Base-by-base conservation (phyloP, 805 yeast genomes). In the Pichia scutulata region DNA sequence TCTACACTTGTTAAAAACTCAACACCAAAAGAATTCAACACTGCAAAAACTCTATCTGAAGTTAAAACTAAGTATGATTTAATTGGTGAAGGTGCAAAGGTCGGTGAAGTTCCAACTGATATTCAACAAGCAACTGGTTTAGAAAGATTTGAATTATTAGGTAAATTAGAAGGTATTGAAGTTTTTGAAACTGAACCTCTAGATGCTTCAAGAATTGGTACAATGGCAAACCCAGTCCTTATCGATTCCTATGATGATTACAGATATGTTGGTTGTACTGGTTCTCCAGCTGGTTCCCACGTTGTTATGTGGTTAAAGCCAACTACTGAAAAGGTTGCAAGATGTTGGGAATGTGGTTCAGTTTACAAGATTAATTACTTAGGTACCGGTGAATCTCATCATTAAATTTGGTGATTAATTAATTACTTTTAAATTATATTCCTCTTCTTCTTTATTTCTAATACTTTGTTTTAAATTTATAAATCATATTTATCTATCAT, bases 341-440 rank as follows among this genome's bases (percentile, higher is more conserved):
- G 99, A 82, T 93, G 97, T 76, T 88, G 97, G 96, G 97, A 93
- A 72, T 92, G 98, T 72, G 99, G 99, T 72, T 84, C 90, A 61
- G 96, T 89, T 60, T 92, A 86, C 78, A 82, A 86, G 65, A 73
- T 90, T 63, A 86, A 89, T 73, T 84, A 83, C 74, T 78, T 90
- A 63, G 97, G 97, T 71, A 85, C 82, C n/a, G 69, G 66, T 50
- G 81, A 73, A 63, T 82, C 78, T 66, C 77, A 74, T 67, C 82
- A 80, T 68, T 78, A 53, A 41, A 39, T 42, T 16, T 76, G 39
- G 18, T 40, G 39, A 45, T 30, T 36, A 37, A 33, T n/a, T 4
- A 33, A n/a, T 4, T 9, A 18, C 9, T n/a, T 24, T 23, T 7
- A 14, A n/a, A 16, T 28, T 28, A 41, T 2, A 23, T 7, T 24